phyloP scores from a whole-genome alignment of 78 protist genomes.

The Speleostelium caveatum region DNA sequence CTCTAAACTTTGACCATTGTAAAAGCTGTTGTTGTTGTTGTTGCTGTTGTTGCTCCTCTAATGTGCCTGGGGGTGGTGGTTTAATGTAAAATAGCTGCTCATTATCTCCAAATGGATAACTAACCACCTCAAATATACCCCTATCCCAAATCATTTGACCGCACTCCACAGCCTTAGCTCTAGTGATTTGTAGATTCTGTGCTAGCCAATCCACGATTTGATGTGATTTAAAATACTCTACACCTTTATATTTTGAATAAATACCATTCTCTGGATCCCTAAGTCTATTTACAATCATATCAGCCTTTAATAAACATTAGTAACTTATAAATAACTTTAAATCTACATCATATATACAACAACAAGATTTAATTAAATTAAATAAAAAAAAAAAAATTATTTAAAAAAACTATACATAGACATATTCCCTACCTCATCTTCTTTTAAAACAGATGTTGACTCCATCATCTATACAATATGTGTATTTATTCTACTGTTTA shows the following conservation, averaged over 20 bases:
- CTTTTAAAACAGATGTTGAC: slow-evolving; percentile 15
- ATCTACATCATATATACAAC: no score
- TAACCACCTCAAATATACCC: slow-evolving; percentile 58
- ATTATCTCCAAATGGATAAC: slow-evolving; percentile 47
- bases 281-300: slow-evolving; percentile 28
- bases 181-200: slow-evolving; percentile 7
- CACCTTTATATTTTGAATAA: slow-evolving; percentile 50
- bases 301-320: slow-evolving; percentile 10
- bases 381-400: neutral
- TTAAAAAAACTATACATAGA: neutral
- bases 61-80: neutral
- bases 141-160: slow-evolving; percentile 73
- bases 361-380: neutral
- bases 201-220: slow-evolving; percentile 59
- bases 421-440: slow-evolving; percentile 24
- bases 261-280: slow-evolving; percentile 57
- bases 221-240: slow-evolving; percentile 33
- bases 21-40: neutral
- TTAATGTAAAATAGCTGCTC: slow-evolving; percentile 34
- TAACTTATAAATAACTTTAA: no score
- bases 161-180: slow-evolving; percentile 42
- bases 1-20: slow-evolving; percentile 38
- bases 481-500: neutral
- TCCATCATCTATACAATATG: neutral
- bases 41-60: neutral